phyloP scores from a whole-genome alignment of 2,329 filamentous ascomycete genomes.

The Aspergillus spinulosporus region DNA sequence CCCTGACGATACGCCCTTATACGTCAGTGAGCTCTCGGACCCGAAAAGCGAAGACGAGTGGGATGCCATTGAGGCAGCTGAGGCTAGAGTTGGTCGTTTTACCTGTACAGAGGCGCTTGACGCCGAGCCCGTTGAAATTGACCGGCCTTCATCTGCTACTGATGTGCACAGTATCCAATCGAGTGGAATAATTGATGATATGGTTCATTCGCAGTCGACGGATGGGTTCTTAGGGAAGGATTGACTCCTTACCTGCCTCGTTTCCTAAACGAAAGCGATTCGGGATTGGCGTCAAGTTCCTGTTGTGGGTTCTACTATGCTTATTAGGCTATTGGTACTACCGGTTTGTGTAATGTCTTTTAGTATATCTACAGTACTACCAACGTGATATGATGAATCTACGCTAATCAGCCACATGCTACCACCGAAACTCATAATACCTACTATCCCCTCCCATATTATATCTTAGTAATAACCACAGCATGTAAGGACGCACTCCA shows the following conservation, averaged over 20 bases:
- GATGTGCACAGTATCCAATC: slow-evolving; percentile 40
- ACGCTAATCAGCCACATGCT: too few species aligned
- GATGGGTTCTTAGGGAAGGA: slow-evolving; percentile 25
- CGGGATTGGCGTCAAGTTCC: too few species aligned
- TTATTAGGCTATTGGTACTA: too few species aligned
- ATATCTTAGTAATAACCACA: too few species aligned
- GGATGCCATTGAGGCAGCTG: slow-evolving; percentile 39
- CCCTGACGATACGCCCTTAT: slow-evolving; percentile 6
- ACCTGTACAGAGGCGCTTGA: slow-evolving; percentile 29
- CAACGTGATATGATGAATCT: too few species aligned
- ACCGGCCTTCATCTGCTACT: slow-evolving; percentile 29
- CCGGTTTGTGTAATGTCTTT: too few species aligned
- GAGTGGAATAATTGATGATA: slow-evolving; percentile 33
- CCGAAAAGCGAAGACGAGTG: slow-evolving; percentile 41
- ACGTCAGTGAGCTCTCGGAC: slow-evolving; percentile 21
- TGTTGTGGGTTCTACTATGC: too few species aligned
- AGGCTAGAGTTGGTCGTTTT: slow-evolving; percentile 20
- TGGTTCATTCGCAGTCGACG: slow-evolving; percentile 26
- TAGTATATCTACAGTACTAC: too few species aligned
- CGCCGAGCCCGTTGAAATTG: slow-evolving; percentile 37
- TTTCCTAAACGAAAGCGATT: neutral
- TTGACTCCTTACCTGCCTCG: slow-evolving; percentile 12
- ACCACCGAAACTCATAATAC: too few species aligned
- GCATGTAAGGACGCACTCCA: too few species aligned
- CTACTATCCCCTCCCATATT: too few species aligned